phyloP scores from a whole-genome alignment of 1,284 basidiomycete genomes.

The Puccinia horiana region DNA sequence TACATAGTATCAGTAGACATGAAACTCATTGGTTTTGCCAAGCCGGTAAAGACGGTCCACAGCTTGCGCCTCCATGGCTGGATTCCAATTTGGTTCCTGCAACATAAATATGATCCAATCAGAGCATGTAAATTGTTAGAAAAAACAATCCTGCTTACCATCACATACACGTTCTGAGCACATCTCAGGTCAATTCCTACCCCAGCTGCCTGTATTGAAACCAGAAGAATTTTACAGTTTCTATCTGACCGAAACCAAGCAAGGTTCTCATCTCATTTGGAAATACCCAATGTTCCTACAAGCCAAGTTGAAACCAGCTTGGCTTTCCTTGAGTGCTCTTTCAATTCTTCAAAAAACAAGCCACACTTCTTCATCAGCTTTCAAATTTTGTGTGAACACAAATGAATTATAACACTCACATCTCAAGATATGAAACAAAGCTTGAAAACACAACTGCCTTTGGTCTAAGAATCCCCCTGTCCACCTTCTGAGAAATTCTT shows the following conservation, averaged over 20 bases:
- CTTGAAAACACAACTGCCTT: not conserved
- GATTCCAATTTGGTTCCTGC: no score
- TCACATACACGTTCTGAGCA: no score
- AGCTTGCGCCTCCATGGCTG: conserved; percentile 15
- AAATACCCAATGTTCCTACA: no score
- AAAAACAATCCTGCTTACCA: no score
- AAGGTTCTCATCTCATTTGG: no score
- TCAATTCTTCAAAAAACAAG: no score
- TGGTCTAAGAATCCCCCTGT: not conserved
- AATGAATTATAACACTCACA: not conserved
- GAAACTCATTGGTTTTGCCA: not conserved
- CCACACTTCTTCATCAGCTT: no score
- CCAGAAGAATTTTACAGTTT: conserved; percentile 2
- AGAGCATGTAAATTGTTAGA: no score
- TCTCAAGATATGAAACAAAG: not conserved
- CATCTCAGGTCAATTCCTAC: conserved; percentile 5
- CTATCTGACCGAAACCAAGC: no score
- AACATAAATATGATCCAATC: not conserved
- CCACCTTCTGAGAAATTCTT: not conserved
- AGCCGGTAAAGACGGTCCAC: not conserved
- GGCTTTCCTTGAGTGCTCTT: no score
- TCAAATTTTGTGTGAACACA: no score
- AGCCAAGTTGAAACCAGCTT: no score
- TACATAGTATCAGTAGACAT: conserved; percentile 18
- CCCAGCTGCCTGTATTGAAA: not conserved